Percentiles rank a stretch among this genome's conserved stretches.
phyloP scores from a whole-genome alignment of 352 stramenopile genomes.

The Phytopythium helicoides region DNA sequence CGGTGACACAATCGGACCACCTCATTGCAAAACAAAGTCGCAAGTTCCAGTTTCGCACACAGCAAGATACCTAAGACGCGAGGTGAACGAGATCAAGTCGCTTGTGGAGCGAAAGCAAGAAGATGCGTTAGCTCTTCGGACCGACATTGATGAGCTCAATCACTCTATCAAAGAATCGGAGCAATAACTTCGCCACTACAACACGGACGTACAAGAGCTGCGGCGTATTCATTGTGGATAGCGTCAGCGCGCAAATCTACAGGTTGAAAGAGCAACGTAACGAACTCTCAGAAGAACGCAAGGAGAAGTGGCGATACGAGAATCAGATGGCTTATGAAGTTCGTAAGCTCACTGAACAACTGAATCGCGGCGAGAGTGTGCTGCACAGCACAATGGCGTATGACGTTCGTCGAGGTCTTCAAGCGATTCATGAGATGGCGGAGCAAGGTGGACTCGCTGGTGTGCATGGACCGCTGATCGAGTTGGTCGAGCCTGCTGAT shows the following conservation, averaged over 20 bases:
- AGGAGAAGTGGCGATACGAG: constrained; percentile 80
- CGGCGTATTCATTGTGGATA: constrained; percentile 53
- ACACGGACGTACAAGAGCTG: constrained; percentile 48
- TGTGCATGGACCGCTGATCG: constrained; percentile 96
- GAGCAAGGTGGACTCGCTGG: constrained; percentile 62
- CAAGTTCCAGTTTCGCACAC: constrained; percentile 92
- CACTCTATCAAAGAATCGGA: constrained; percentile 43
- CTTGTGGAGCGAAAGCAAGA: constrained; percentile 59
- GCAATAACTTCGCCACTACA: constrained; percentile 39
- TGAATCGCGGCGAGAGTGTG: constrained; percentile 69
- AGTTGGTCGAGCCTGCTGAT: constrained; percentile 90
- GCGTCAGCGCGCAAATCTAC: constrained; percentile 46
- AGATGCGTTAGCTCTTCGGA: constrained; percentile 37
- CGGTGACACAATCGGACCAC: constrained; percentile 69
- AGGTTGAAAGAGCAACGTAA: constrained; percentile 83
- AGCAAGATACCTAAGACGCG: constrained; percentile 84
- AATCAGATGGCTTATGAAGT: constrained; percentile 77
- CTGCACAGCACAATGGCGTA: constrained; percentile 86
- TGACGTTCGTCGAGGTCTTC: constrained; percentile 80
- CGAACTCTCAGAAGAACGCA: constrained; percentile 70
- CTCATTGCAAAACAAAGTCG: constrained; percentile 97
- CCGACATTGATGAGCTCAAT: constrained; percentile 42
- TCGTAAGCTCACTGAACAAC: constrained; percentile 64
- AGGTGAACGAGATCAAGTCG: constrained; percentile 67
- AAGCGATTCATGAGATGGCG: constrained; percentile 87